phyloP scores from a whole-genome alignment of 257 asterid species.

The Fraxinus excelsior region DNA sequence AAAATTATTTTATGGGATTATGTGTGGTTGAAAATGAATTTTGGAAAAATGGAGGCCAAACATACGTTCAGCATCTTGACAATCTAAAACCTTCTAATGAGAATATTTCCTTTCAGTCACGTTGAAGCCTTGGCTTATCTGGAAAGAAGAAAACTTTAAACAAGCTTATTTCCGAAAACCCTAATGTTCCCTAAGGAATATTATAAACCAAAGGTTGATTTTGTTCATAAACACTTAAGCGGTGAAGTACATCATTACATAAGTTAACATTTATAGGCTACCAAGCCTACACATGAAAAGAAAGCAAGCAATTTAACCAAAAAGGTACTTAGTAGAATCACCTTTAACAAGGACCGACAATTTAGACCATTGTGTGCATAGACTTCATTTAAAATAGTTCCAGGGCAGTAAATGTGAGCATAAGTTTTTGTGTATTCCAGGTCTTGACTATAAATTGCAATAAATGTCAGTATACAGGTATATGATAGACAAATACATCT shows the following conservation, averaged over 20 bases:
- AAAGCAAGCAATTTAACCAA: background rate
- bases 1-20: too few relatives aligned
- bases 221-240: background rate
- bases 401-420: conserved; percentile 3
- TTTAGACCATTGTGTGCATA: background rate
- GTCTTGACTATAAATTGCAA: background rate
- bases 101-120: background rate
- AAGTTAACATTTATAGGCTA: background rate
- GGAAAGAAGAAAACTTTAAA: background rate
- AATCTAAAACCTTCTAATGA: background rate
- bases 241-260: background rate
- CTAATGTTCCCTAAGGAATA: background rate
- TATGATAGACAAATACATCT: background rate
- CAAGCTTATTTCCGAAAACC: background rate
- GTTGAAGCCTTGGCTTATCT: background rate
- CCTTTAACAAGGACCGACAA: background rate
- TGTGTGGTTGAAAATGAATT: too few relatives aligned
- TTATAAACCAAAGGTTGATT: background rate
- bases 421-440: background rate
- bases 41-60: too few relatives aligned
- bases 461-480: background rate
- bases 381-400: background rate
- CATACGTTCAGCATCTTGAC: background rate
- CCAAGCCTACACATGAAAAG: background rate
- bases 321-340: background rate